Conservation (phyloP, 2,329 filamentous ascomycete species). For the Aspergillus sp. region DNA sequence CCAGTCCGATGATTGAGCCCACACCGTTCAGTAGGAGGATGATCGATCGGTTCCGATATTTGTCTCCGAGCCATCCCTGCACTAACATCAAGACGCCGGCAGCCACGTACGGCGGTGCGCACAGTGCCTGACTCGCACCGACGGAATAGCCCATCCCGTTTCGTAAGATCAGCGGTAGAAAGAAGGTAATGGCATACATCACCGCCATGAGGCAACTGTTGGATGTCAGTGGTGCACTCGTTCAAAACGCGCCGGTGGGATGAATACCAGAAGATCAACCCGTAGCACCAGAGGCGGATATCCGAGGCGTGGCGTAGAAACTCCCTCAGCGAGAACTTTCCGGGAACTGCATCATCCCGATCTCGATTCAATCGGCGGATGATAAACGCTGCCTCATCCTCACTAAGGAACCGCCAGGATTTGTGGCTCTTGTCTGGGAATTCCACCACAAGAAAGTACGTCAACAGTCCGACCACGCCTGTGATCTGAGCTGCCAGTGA, state of each 20-base stretch:
- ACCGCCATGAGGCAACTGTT: constrained; percentile 61
- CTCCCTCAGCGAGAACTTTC: neutral
- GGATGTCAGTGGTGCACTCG: neutral
- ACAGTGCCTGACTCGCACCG: neutral
- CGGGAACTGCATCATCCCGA: neutral
- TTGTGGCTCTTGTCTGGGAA: constrained; percentile 36
- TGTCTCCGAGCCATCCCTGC: neutral
- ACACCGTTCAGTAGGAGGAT: neutral
- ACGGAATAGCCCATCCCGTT: constrained; percentile 55
- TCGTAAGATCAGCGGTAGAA: constrained; percentile 71
- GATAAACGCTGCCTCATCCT: constrained; percentile 48
- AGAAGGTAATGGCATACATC: constrained; percentile 74
- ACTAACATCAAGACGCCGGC: neutral
- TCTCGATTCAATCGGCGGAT: neutral
- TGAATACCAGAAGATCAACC: neutral
- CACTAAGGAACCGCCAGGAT: constrained; percentile 32
- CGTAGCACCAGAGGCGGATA: neutral
- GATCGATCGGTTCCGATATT: neutral
- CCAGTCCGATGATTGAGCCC: neutral
- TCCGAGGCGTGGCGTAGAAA: neutral
- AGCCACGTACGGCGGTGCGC: neutral
- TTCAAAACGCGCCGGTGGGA: neutral
- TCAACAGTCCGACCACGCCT: constrained; percentile 21
- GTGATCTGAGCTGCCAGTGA: neutral
- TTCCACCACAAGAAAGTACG: constrained; percentile 35